These are phyloP conservation scores for Cutaneotrichosporon cavernicola DNA, from an alignment of 1,284 basidiomycete species.

Conservation along the genomic window DNA sequence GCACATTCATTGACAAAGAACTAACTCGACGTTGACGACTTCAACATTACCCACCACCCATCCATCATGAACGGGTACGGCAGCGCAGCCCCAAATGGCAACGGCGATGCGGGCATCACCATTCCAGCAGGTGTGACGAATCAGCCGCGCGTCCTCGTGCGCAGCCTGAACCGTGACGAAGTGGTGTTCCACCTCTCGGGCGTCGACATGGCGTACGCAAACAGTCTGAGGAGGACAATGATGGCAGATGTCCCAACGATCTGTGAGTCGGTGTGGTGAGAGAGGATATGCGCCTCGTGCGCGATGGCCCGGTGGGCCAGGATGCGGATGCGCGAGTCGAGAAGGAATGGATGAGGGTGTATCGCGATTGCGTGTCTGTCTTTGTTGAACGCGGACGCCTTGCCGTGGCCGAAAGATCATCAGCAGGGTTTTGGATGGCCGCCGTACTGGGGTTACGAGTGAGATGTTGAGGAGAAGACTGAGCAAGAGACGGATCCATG, in stretches of 20 bases:
- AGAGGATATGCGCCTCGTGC: no score
- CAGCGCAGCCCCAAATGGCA: not conserved
- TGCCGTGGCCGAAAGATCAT: no score
- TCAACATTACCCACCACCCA: not conserved
- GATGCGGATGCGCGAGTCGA: conserved; percentile 10
- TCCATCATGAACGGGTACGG: conserved; percentile 10
- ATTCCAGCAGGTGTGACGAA: conserved; percentile 45
- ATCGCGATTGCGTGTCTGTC: not conserved
- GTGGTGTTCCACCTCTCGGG: conserved; percentile 88
- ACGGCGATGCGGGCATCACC: conserved; percentile 9
- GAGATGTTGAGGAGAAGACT: no score
- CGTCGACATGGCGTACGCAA: conserved; percentile 90
- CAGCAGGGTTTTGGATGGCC: no score
- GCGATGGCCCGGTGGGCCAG: not conserved
- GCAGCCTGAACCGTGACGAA: conserved; percentile 65
- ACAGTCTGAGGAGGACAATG: conserved; percentile 81
- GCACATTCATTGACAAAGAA: not conserved
- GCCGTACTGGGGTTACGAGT: no score
- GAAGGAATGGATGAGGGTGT: not conserved
- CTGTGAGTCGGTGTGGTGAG: conserved; percentile 59
- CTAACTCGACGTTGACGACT: not conserved
- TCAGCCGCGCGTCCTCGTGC: conserved; percentile 42
- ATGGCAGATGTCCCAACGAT: conserved; percentile 95
- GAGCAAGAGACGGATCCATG: no score
- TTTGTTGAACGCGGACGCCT: no score